Percentiles rank a stretch among this genome's conserved stretches.
Evolutionary conservation across 352 stramenopile genomes (phyloP).

Genomic region (Globisporangium sylvaticum): DNA sequence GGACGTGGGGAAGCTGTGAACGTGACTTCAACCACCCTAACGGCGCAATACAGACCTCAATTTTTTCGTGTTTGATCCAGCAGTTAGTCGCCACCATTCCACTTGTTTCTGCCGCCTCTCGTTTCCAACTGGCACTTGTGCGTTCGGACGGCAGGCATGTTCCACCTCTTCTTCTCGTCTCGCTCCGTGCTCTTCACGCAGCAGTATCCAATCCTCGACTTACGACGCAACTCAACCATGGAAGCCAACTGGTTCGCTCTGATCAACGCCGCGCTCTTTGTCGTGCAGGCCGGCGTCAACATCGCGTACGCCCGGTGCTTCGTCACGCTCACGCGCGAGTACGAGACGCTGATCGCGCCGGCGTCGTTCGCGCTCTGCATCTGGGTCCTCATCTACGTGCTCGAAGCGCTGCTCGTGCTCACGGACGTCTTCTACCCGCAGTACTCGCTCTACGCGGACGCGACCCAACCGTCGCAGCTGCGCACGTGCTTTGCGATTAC

Average conservation of each 20-base stretch:
- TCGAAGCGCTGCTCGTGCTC: conserved; percentile 57
- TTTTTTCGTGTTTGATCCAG: not conserved
- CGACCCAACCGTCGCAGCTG: conserved; percentile 58
- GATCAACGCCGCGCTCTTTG: conserved; percentile 55
- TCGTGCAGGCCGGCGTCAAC: conserved; percentile 60
- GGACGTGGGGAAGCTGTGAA: not conserved
- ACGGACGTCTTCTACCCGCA: conserved; percentile 64
- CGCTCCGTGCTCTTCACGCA: conserved; percentile 14
- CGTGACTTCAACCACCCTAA: conserved; percentile 5
- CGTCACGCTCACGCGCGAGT: conserved; percentile 39
- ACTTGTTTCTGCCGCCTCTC: not conserved
- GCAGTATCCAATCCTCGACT: conserved; percentile 11
- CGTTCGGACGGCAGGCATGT: conserved; percentile 10
- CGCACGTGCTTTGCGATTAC: conserved; percentile 60
- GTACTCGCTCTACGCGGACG: conserved; percentile 68
- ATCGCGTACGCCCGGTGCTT: conserved; percentile 60
- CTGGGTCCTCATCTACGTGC: conserved; percentile 66
- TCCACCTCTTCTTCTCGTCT: conserved; percentile 11
- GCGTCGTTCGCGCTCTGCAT: conserved; percentile 56
- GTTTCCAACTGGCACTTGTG: conserved; percentile 1
- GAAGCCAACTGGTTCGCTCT: conserved; percentile 48
- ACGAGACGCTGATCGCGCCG: conserved; percentile 72
- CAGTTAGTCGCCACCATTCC: not conserved
- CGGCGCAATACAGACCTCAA: not conserved
- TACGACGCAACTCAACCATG: conserved; percentile 22